Evolutionary conservation across 495 filamentous ascomycete species (phyloP).

Genomic region (Aspergillus sclerotiicarbonarius): DNA sequence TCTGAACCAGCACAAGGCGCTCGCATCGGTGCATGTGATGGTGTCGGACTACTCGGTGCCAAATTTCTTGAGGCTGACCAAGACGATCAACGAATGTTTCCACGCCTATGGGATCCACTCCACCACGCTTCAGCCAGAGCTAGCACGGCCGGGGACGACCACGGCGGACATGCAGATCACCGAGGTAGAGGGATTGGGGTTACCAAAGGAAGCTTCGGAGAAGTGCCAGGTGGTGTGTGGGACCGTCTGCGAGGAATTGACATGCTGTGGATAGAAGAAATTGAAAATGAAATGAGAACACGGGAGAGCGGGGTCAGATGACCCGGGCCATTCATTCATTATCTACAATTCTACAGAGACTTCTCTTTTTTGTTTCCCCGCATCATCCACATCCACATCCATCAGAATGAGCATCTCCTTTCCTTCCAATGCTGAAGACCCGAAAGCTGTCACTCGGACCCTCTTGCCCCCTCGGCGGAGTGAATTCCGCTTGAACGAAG

Average conservation of each 20-base stretch:
- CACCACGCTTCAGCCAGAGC: slow-evolving; percentile 48
- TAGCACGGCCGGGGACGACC: slow-evolving; percentile 7
- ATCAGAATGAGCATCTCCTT: neutral
- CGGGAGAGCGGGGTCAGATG: neutral
- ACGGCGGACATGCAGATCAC: neutral
- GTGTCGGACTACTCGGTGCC: slow-evolving; percentile 24
- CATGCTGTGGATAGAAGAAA: slow-evolving; percentile 19
- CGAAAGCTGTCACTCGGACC: neutral
- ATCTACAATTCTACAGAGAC: neutral
- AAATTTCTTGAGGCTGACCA: slow-evolving; percentile 34
- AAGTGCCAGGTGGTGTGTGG: slow-evolving; percentile 21
- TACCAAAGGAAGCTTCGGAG: neutral
- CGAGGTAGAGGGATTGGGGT: neutral
- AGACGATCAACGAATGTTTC: slow-evolving; percentile 42
- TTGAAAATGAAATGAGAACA: neutral
- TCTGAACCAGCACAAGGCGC: slow-evolving; percentile 42
- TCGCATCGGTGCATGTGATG: slow-evolving; percentile 44
- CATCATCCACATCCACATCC: neutral
- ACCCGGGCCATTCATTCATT: neutral
- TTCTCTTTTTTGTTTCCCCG: neutral
- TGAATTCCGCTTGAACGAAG: neutral
- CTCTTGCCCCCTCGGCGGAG: neutral
- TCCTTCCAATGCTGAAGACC: neutral
- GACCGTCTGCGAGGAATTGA: slow-evolving; percentile 19
- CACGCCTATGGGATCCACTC: slow-evolving; percentile 48